A percentile compares a stretch with the other conserved stretches of the same genome.
Evolutionary conservation across 164 flowering plant genomes (phyloP).

Genomic region (Warburgia ugandensis): DNA sequence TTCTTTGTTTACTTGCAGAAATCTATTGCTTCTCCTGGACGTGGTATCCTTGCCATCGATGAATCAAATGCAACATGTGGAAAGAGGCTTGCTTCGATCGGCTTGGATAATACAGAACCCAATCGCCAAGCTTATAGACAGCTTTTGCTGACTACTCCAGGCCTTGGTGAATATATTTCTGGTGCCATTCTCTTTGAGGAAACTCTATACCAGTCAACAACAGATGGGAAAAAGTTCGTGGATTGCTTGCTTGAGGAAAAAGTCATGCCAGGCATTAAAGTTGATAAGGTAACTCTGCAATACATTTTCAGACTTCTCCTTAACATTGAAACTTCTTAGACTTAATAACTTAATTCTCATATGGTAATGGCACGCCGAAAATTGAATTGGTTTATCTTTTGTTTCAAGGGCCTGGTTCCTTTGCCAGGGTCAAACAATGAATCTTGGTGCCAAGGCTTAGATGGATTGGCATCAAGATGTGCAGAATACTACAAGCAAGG

Average conservation of each 20-base stretch:
- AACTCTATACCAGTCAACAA: conserved; percentile 84
- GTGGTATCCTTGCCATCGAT: conserved; percentile 83
- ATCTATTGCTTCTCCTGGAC: conserved; percentile 75
- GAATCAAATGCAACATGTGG: conserved; percentile 88
- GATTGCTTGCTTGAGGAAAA: conserved; percentile 62
- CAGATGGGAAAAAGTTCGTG: conserved; percentile 73
- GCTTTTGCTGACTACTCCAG: conserved; percentile 75
- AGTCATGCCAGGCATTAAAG: conserved; percentile 85
- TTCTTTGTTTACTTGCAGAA: conserved; percentile 32
- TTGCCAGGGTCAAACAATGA: conserved; percentile 84
- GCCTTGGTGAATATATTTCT: conserved; percentile 75
- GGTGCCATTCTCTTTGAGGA: conserved; percentile 90
- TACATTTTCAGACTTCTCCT: no score
- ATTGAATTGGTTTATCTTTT: conserved; percentile 2
- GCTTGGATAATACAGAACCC: conserved; percentile 73
- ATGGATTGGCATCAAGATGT: conserved; percentile 83
- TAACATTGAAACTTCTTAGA: no score
- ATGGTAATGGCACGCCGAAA: not conserved
- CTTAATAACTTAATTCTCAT: no score
- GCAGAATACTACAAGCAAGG: conserved; percentile 92
- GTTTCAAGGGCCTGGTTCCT: conserved; percentile 71
- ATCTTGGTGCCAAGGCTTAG: conserved; percentile 93
- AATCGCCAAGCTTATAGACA: conserved; percentile 79
- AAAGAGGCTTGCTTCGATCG: conserved; percentile 68
- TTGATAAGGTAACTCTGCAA: conserved; percentile 57